These are phyloP conservation scores for Cutaneotrichosporon sp. DNA, from an alignment of 1,284 basidiomycete genomes.

Conservation along the genomic window DNA sequence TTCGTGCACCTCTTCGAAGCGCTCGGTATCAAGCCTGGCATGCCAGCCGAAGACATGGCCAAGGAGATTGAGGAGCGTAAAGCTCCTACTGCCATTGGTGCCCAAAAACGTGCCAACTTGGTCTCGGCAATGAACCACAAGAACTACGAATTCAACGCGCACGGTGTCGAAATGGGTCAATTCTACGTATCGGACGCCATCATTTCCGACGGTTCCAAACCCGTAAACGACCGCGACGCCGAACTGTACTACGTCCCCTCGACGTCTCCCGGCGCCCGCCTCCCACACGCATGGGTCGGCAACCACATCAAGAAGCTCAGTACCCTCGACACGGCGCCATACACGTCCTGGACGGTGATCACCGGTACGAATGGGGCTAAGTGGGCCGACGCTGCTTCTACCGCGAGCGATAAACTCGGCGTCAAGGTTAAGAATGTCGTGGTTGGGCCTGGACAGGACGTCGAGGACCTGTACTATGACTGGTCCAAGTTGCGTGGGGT, in stretches of 20 bases:
- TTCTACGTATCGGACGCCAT: constrained; percentile 19
- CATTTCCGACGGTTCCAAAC: constrained; percentile 17
- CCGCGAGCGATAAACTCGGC: neutral
- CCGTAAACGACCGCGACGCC: constrained; percentile 15
- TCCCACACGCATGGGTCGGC: constrained; percentile 23
- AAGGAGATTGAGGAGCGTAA: constrained; percentile 26
- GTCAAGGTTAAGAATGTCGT: constrained; percentile 16
- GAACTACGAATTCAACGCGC: constrained; percentile 27
- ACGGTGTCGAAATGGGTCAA: constrained; percentile 26
- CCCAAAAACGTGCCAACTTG: constrained; percentile 22
- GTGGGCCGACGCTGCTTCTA: constrained; percentile 14
- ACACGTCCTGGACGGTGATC: constrained; percentile 18
- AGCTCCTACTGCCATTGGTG: constrained; percentile 16
- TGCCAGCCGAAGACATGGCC: constrained; percentile 20
- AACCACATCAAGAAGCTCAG: constrained; percentile 10
- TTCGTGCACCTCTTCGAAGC: constrained; percentile 24
- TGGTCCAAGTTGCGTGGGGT: constrained; percentile 24
- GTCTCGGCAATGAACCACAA: constrained; percentile 22
- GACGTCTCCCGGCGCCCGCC: constrained; percentile 20
- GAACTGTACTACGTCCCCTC: constrained; percentile 20
- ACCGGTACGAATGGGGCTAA: constrained; percentile 17
- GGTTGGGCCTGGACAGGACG: constrained; percentile 19
- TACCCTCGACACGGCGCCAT: constrained; percentile 20
- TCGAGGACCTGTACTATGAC: constrained; percentile 26
- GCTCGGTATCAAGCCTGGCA: constrained; percentile 23